Base-by-base conservation (phyloP, 148 eudicot genomes). In the Camellia granthamiana region DNA sequence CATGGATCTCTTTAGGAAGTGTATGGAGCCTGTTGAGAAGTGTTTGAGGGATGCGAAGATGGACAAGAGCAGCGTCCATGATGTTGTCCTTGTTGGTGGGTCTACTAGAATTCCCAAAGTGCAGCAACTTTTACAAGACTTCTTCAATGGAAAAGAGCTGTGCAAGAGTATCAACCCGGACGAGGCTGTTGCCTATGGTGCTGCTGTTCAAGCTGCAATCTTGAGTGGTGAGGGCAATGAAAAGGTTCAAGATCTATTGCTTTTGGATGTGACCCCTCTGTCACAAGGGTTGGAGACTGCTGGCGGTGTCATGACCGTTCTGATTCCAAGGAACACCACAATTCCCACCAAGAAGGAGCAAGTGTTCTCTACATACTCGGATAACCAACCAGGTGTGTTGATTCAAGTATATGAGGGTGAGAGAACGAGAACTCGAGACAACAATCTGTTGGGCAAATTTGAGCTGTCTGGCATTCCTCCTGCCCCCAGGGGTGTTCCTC, bases 101-200 rank as follows among this genome's bases (percentile, higher is more conserved):
- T 84, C 87, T 1, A 81, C 87, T 42, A 84, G 87, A 73, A 84
- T 84, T 64, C 87, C 87, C 3, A 84, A 81, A 41, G 87, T 84
- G 7, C 84, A 81, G 63, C 82, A 81, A 47, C 72, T 84, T 3
- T 54, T 84, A 77, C 82, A 84, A 59, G 82, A 81, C 15, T 84
- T 85, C 66, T 85, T 85, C 78, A 75, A 76, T 54, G 87, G 87
- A 6, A 85, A 85, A 71, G 84, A 85, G 72, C 64, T 85, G 10
- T 85, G 84, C 63, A 85, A 76, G 77, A 81, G 82, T 63, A 79
- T 85, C 9, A 82, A 85, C 56, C 82, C 87, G 0, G 87, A 85
- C 64, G 87, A 85, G 30, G 87, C 84, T 8, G 84, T 85, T 69
- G 87, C 87, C 7, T 85, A 81, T 76, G 87, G 87, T 43, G 87